Base-by-base conservation (phyloP, 179 eudicot species). In the Beta lomatogona region DNA sequence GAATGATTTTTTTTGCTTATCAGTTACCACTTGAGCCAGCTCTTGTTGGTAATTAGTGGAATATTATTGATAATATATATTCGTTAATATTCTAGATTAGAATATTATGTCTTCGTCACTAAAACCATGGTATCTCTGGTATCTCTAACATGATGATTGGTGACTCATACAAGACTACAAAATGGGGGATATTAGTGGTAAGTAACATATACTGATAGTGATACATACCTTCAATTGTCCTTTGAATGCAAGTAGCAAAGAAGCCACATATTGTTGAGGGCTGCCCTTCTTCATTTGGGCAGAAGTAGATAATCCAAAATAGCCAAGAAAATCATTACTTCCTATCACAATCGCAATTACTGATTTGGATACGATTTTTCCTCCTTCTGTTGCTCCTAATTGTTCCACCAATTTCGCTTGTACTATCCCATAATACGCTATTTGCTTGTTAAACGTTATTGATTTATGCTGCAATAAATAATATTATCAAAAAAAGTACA, bases 301-400 rank as follows among this genome's bases (percentile, higher is more conserved):
- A 4, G 87, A 87, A 9, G 69, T 55, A 0, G 87, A 76, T 0
- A 86, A 75, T 4, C 81, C 77, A 71, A 88, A 91, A 83, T 88
- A 89, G 31, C 89, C 89, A 4, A 93, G 64, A 4, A 94, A 77
- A 67, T 94, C 98, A 77, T 93, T 94, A 81, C 93, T 91, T 54
- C 98, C 98, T 0, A 94, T 89, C 64, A 91, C 89, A 53, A 93
- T 48, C 54, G 78, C 82, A 65, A 91, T 86, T 14, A 95, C 22
- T 22, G 97, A 88, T 75, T 92, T 92, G 0, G 97, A 86, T 41
- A 92, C 63, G 54, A 90, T 82, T 8, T 77, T 58, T 4, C 79
- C 69, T 52, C 92, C 86, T 4, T 61, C 82, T n/a, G 60, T 22
- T 12, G 86, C 57, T 41, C 95, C 97, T 52, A 91, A 19, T 13